phyloP scores from a whole-genome alignment of 495 filamentous ascomycete species.

The Annulohypoxylon bovei region DNA sequence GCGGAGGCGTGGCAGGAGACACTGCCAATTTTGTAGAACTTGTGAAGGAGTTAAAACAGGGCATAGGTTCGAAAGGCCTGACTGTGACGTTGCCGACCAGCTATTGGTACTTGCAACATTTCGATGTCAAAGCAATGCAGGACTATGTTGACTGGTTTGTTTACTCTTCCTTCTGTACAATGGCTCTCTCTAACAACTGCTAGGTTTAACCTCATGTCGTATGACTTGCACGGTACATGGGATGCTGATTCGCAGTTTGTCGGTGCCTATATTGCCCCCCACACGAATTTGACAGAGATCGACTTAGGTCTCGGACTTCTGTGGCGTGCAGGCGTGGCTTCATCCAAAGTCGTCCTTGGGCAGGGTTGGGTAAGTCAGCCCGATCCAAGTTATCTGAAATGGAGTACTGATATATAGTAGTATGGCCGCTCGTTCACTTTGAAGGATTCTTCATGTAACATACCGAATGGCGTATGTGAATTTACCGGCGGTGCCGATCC shows the following conservation, averaged over 20 bases:
- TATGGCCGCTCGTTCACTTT: not conserved
- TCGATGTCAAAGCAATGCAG: conserved; percentile 57
- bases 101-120: conserved; percentile 67
- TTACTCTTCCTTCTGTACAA: not conserved
- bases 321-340: not conserved
- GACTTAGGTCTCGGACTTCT: not conserved
- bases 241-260: not conserved
- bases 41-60: conserved; percentile 53
- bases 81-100: conserved; percentile 57
- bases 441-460: not conserved
- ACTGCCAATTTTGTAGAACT: conserved; percentile 54
- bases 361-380: not conserved
- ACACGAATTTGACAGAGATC: not conserved
- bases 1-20: conserved; percentile 52
- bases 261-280: not conserved
- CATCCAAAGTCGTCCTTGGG: not conserved
- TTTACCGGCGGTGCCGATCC: not conserved
- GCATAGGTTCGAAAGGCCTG: conserved; percentile 9
- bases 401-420: not conserved
- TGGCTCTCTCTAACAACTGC: not conserved
- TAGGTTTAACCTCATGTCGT: conserved; percentile 64
- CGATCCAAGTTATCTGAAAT: not conserved
- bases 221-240: conserved; percentile 52
- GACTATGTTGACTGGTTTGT: conserved; percentile 55
- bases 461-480: not conserved